Percentiles rank a stretch among this genome's conserved stretches.
Evolutionary conservation across 345 rosid genomes (phyloP).

Genomic region (Salix suchowensis): DNA sequence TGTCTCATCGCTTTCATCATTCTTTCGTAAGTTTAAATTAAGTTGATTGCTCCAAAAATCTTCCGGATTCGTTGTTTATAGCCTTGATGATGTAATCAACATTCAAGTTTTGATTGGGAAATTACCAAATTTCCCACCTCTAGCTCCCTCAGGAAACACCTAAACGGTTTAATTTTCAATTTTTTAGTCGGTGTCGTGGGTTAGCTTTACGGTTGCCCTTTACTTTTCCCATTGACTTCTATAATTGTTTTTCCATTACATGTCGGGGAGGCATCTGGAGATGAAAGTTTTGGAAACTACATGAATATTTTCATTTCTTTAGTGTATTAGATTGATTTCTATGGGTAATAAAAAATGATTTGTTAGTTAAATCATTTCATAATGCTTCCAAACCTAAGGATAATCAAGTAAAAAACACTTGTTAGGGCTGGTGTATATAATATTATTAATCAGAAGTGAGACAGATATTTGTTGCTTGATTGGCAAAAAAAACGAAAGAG

Average conservation of each 20-base stretch:
- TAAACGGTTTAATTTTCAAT: background rate
- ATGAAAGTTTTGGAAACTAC: slow-evolving; percentile 15
- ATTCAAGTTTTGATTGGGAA: background rate
- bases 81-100: background rate
- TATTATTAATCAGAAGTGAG: no score
- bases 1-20: background rate
- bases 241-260: background rate
- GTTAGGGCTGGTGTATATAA: no score
- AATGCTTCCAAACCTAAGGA: no score
- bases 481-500: no score
- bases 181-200: slow-evolving; percentile 25
- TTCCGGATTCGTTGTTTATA: background rate
- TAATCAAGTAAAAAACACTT: no score
- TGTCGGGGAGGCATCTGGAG: slow-evolving; percentile 20
- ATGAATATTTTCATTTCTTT: background rate
- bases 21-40: background rate
- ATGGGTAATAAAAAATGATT: no score
- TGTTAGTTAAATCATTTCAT: no score
- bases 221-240: slow-evolving; percentile 14
- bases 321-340: background rate
- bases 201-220: slow-evolving; percentile 1
- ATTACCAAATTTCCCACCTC: slow-evolving; percentile 5
- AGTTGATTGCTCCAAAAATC: background rate
- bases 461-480: no score
- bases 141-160: slow-evolving; percentile 3